A percentile compares a stretch with the other conserved stretches of the same genome.
Conservation (phyloP, 2,329 filamentous ascomycete species). For the Aspergillus quadrilineatus region DNA sequence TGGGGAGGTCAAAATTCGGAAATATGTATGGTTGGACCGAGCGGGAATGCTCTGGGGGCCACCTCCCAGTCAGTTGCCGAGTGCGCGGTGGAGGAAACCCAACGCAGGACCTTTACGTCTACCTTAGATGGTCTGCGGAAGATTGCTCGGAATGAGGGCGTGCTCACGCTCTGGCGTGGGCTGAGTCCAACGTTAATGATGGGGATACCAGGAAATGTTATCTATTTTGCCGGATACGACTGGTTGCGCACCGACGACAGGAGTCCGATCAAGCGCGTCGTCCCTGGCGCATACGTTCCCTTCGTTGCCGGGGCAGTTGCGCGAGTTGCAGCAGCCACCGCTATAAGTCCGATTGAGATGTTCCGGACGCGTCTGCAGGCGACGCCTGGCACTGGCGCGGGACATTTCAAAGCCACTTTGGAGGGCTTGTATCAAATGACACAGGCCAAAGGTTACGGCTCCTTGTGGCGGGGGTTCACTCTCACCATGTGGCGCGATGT, state of each 20-base stretch:
- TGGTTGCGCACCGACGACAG: conserved; percentile 74
- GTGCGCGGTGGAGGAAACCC: conserved; percentile 85
- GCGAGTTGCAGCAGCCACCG: conserved; percentile 74
- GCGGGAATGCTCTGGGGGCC: conserved; percentile 43
- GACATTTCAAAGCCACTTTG: conserved; percentile 77
- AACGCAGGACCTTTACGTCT: conserved; percentile 79
- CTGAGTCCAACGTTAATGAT: conserved; percentile 92
- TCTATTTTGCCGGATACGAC: conserved; percentile 98
- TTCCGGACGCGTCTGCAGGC: conserved; percentile 91
- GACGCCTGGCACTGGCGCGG: conserved; percentile 56
- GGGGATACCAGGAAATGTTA: conserved; percentile 93
- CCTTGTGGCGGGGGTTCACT: conserved; percentile 85
- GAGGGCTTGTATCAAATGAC: conserved; percentile 78
- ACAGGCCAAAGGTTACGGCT: conserved; percentile 68
- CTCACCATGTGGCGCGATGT: conserved; percentile 96
- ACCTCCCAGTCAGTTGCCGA: conserved; percentile 52
- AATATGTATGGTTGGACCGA: conserved; percentile 69
- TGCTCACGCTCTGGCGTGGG: conserved; percentile 84
- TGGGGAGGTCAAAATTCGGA: conserved; percentile 85
- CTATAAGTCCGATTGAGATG: conserved; percentile 88
- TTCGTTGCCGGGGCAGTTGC: conserved; percentile 77
- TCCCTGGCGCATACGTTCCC: conserved; percentile 72
- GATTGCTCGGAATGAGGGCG: conserved; percentile 89
- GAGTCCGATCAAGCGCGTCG: conserved; percentile 67
- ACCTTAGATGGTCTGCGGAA: conserved; percentile 91